Conservation (phyloP, 495 filamentous ascomycete genomes). For the Aspergillus hancockii region DNA sequence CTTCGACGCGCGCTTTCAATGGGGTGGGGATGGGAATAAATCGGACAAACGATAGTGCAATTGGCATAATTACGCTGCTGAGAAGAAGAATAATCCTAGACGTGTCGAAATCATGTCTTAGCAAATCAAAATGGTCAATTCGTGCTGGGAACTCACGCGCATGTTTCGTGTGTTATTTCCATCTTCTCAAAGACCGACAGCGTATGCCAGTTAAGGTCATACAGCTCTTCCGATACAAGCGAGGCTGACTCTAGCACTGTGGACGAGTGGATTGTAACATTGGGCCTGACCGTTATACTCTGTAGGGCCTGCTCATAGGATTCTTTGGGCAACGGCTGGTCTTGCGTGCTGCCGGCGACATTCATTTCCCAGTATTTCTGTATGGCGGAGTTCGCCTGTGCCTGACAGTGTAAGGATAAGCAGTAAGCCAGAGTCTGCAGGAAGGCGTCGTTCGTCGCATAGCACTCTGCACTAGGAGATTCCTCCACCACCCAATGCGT, state of each 20-base stretch:
- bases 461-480: neutral
- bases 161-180: neutral
- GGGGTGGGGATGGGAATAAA: neutral
- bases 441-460: constrained; percentile 4
- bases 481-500: neutral
- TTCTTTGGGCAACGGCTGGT: neutral
- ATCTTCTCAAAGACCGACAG: constrained; percentile 1
- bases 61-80: neutral
- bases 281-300: neutral
- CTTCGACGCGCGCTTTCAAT: neutral
- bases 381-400: neutral
- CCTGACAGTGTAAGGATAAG: neutral
- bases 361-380: constrained; percentile 4
- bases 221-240: neutral
- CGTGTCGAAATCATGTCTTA: neutral
- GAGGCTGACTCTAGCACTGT: neutral
- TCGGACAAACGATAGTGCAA: neutral
- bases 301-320: neutral
- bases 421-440: constrained; percentile 6
- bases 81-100: constrained; percentile 1
- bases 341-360: neutral
- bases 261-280: neutral
- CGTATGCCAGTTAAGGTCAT: neutral
- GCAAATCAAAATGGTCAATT: neutral
- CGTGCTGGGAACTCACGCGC: neutral